Evolutionary conservation across 257 asterid genomes (phyloP).

Genomic region (Leonotis leonurus): DNA sequence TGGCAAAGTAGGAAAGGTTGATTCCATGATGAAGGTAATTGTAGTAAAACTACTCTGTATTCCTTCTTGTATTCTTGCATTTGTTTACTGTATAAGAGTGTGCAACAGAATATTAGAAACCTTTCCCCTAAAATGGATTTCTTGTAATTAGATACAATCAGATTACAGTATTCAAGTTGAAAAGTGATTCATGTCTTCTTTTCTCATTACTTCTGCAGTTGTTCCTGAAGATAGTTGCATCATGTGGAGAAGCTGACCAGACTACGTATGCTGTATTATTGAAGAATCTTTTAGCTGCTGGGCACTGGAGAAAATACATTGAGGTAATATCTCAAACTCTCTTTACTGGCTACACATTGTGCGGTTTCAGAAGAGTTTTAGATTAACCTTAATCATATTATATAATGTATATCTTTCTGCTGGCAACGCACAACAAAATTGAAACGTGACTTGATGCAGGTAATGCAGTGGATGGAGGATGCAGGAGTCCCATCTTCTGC

Average conservation of each 20-base stretch:
- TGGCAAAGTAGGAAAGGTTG: slow-evolving; percentile 71
- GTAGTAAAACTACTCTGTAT: slow-evolving; percentile 4
- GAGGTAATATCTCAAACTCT: slow-evolving; percentile 47
- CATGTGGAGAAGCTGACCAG: slow-evolving; percentile 50
- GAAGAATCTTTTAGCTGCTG: slow-evolving; percentile 75
- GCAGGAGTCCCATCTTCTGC: slow-evolving; percentile 60
- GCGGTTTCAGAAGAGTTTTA: background rate
- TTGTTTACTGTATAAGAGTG: background rate
- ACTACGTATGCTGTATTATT: slow-evolving; percentile 66
- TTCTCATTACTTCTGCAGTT: slow-evolving; percentile 40
- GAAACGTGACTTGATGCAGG: slow-evolving; percentile 35
- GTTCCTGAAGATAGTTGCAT: slow-evolving; percentile 69
- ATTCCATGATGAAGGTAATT: slow-evolving; percentile 88
- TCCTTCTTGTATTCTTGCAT: background rate
- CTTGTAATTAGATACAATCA: background rate
- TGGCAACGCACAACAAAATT: background rate
- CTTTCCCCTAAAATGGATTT: background rate
- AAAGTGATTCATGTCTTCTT: slow-evolving; percentile 11
- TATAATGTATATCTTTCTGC: background rate
- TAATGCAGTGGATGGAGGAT: slow-evolving; percentile 95
- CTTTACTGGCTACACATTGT: background rate
- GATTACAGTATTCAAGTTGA: slow-evolving; percentile 11
- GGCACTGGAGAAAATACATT: slow-evolving; percentile 90
- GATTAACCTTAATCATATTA: background rate
- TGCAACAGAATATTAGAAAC: background rate